Conservation (phyloP, 2,329 filamentous ascomycete genomes). For the Penicillium sp. region DNA sequence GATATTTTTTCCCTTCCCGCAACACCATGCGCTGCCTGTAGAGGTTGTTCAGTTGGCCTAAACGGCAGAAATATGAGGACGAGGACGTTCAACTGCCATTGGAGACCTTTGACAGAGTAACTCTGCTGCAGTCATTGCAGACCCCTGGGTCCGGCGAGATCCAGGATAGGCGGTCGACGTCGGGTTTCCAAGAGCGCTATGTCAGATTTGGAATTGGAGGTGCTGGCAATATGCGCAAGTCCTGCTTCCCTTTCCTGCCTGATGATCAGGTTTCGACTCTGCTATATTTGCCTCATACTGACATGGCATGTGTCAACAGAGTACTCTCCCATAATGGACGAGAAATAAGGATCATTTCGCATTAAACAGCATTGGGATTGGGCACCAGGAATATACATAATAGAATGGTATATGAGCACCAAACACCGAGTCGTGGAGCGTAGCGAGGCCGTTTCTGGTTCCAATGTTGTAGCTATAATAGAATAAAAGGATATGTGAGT, state of each 20-base stretch:
- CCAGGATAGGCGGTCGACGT: neutral
- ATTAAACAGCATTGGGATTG: neutral
- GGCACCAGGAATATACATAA: neutral
- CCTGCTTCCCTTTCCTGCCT: conserved; percentile 1
- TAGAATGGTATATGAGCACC: neutral
- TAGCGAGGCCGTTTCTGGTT: neutral
- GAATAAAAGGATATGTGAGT: neutral
- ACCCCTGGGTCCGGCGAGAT: neutral
- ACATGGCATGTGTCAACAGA: conserved; percentile 1
- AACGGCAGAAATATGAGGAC: conserved; percentile 5
- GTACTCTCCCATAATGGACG: conserved; percentile 2
- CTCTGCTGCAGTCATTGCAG: conserved; percentile 8
- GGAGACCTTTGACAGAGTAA: conserved; percentile 1
- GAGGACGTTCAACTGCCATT: conserved; percentile 11
- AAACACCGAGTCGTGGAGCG: too few relatives aligned
- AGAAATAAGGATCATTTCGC: neutral
- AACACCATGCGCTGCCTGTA: conserved; percentile 14
- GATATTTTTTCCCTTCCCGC: too few relatives aligned
- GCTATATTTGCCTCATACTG: neutral
- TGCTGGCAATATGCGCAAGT: conserved; percentile 24
- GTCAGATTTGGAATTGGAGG: conserved; percentile 22
- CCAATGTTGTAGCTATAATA: neutral
- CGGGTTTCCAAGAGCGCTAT: conserved; percentile 14
- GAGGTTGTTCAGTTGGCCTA: conserved; percentile 15
- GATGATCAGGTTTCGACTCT: neutral